Evolutionary conservation across 441 rosid genomes (phyloP).

Genomic region (Kokia cookei): DNA sequence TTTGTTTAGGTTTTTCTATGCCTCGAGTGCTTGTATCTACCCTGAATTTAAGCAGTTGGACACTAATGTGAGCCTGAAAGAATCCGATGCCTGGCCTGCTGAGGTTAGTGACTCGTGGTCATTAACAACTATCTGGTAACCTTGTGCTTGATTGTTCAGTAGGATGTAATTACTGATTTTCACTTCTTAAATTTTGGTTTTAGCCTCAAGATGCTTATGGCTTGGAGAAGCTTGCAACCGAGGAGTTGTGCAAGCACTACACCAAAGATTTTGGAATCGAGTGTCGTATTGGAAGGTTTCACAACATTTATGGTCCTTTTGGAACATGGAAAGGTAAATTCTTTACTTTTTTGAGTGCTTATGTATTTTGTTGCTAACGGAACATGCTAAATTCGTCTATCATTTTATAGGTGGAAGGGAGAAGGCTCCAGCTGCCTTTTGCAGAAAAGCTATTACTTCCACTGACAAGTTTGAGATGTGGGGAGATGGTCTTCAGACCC

Average conservation of each 20-base stretch:
- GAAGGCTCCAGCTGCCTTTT: slow-evolving; percentile 99
- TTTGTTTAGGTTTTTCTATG: slow-evolving; percentile 77
- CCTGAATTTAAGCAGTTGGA: slow-evolving; percentile 97
- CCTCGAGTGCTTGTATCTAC: slow-evolving; percentile 97
- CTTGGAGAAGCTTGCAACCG: slow-evolving; percentile 95
- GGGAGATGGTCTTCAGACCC: slow-evolving; percentile 98
- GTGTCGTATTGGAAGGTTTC: slow-evolving; percentile 92
- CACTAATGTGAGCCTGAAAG: slow-evolving; percentile 95
- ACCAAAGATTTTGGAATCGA: slow-evolving; percentile 90
- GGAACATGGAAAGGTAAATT: slow-evolving; percentile 92
- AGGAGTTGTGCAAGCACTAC: slow-evolving; percentile 97
- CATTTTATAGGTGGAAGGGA: slow-evolving; percentile 81
- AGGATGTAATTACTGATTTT: neutral
- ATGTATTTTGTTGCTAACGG: neutral
- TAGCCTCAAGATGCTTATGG: slow-evolving; percentile 99
- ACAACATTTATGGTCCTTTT: slow-evolving; percentile 95
- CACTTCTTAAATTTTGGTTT: neutral
- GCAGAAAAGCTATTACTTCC: slow-evolving; percentile 82
- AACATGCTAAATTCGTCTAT: slow-evolving; percentile 1
- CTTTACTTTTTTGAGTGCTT: slow-evolving; percentile 4
- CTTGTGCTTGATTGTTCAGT: neutral
- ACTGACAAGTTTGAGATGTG: slow-evolving; percentile 93
- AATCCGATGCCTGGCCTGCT: slow-evolving; percentile 99
- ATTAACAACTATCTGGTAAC: neutral
- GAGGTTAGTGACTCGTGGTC: slow-evolving; percentile 52